Evolutionary conservation across 2,329 filamentous ascomycete genomes (phyloP).

Genomic region (Phoma herbarum): DNA sequence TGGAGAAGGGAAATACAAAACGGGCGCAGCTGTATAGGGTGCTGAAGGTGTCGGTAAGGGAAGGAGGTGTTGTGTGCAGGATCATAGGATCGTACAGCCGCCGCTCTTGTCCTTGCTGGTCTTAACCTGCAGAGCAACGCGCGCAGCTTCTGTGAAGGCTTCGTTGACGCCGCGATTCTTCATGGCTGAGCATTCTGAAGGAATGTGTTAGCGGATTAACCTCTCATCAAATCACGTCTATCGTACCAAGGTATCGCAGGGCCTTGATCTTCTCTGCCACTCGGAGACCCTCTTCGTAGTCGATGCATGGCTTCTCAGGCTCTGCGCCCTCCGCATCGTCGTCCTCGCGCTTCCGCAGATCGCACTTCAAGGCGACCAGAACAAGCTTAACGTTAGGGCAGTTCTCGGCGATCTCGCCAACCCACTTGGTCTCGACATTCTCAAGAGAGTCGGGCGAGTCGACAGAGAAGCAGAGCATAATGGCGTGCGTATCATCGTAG

Average conservation of each 20-base stretch:
- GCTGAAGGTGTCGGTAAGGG: not conserved
- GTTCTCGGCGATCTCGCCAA: constrained; percentile 97
- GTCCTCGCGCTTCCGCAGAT: constrained; percentile 79
- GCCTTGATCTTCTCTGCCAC: constrained; percentile 92
- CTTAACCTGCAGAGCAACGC: constrained; percentile 78
- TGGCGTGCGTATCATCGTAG: constrained; percentile 97
- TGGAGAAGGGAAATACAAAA: not conserved
- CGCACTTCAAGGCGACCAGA: constrained; percentile 94
- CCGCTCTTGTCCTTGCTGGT: constrained; percentile 58
- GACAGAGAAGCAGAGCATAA: constrained; percentile 98
- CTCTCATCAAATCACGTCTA: too few species aligned
- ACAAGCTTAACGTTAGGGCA: constrained; percentile 95
- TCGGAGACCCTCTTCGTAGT: constrained; percentile 89
- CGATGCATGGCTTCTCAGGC: constrained; percentile 71
- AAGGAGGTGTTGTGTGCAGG: constrained; percentile 11
- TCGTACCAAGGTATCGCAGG: constrained; percentile 82
- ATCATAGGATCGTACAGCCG: constrained; percentile 50
- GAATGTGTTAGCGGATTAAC: constrained; percentile 17
- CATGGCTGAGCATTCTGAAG: constrained; percentile 92
- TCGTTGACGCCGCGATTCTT: constrained; percentile 98
- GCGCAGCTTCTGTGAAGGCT: constrained; percentile 95
- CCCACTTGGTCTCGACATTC: constrained; percentile 99
- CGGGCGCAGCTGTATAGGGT: constrained; percentile 4
- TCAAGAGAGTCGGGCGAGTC: constrained; percentile 96
- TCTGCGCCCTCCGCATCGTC: constrained; percentile 62